These are phyloP conservation scores for Candida sp. DNA, from an alignment of 1,139 yeast genomes.

Conservation along the genomic window DNA sequence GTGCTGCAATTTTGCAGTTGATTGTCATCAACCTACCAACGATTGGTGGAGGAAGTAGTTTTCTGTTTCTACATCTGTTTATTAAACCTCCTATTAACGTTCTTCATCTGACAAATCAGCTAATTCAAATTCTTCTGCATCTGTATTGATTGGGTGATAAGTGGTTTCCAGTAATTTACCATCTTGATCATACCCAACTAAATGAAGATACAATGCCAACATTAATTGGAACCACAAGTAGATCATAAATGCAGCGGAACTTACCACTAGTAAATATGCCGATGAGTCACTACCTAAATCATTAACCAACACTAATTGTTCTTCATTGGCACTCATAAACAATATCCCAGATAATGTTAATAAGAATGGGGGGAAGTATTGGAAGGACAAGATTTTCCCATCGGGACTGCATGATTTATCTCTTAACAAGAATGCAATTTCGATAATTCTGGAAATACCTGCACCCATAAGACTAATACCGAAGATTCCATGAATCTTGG, in stretches of 20 bases:
- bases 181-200: slow-evolving; percentile 46
- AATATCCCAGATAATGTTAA: slow-evolving; percentile 73
- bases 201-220: slow-evolving; percentile 52
- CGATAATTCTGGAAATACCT: slow-evolving; percentile 71
- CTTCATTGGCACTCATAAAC: slow-evolving; percentile 93
- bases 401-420: slow-evolving; percentile 48
- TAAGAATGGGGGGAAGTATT: slow-evolving; percentile 79
- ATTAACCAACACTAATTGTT: slow-evolving; percentile 69
- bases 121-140: slow-evolving; percentile 32
- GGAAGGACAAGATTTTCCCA: slow-evolving; percentile 63
- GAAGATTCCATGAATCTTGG: slow-evolving; percentile 84
- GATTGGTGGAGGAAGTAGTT: background rate
- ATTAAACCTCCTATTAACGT: slow-evolving; percentile 1
- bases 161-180: slow-evolving; percentile 20
- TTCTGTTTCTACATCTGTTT: background rate
- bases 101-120: slow-evolving; percentile 28
- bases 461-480: slow-evolving; percentile 80
- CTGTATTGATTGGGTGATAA: slow-evolving; percentile 9
- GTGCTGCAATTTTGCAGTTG: slow-evolving; percentile 1
- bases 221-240: slow-evolving; percentile 62
- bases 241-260: slow-evolving; percentile 72
- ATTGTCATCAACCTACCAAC: background rate
- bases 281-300: slow-evolving; percentile 82
- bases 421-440: slow-evolving; percentile 65
- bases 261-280: slow-evolving; percentile 70